Percentiles rank a stretch among this genome's conserved stretches.
Evolutionary conservation across 768 basidiomycete genomes (phyloP).

Genomic region (Neoboletus magnificus): DNA sequence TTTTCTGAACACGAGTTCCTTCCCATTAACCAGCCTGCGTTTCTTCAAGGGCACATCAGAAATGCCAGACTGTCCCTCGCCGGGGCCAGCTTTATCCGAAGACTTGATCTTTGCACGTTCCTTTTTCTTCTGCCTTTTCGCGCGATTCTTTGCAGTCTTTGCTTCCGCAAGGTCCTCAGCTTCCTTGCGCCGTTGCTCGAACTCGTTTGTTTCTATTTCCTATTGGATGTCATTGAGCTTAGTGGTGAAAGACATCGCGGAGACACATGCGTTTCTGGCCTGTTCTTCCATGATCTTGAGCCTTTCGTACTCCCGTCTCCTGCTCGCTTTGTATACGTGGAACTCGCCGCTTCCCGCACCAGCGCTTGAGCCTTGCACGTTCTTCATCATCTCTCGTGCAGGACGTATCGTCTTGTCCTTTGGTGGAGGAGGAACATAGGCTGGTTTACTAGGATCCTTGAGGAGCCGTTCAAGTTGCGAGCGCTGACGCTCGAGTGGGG

Average conservation of each 20-base stretch:
- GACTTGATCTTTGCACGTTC: constrained; percentile 53
- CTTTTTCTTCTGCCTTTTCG: constrained; percentile 92
- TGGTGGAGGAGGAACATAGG: constrained; percentile 72
- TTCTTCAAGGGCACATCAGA: constrained; percentile 63
- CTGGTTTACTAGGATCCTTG: constrained; percentile 83
- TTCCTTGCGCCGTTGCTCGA: constrained; percentile 68
- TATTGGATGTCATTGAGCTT: constrained; percentile 27
- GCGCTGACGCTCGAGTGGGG: constrained; percentile 50
- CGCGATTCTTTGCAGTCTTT: constrained; percentile 94
- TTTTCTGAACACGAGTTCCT: constrained; percentile 57
- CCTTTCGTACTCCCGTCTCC: constrained; percentile 93
- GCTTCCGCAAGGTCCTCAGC: constrained; percentile 71
- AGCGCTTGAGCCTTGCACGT: constrained; percentile 96
- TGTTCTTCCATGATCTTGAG: constrained; percentile 87
- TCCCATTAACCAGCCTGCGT: constrained; percentile 74
- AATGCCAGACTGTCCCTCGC: constrained; percentile 21
- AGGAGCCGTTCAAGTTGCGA: constrained; percentile 82
- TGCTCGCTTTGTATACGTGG: constrained; percentile 95
- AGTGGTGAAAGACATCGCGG: not conserved
- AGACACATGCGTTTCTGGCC: constrained; percentile 58
- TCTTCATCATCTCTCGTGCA: constrained; percentile 97
- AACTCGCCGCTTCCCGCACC: constrained; percentile 98
- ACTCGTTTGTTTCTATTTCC: constrained; percentile 72
- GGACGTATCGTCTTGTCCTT: constrained; percentile 81
- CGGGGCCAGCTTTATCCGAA: constrained; percentile 27